Conservation (phyloP, 73 alveolate genomes). For the Paramecium bursaria region DNA sequence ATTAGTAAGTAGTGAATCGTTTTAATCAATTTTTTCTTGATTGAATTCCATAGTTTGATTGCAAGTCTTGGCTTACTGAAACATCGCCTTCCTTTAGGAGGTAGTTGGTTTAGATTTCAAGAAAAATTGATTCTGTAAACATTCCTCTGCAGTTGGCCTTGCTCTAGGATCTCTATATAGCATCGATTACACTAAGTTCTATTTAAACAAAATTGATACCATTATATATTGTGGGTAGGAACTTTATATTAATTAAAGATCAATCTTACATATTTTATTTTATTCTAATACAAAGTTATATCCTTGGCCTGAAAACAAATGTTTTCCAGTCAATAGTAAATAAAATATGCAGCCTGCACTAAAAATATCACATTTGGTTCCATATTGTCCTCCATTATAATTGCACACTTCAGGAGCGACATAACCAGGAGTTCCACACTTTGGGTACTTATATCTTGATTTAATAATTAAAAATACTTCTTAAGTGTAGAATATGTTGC, state of each 20-base stretch:
- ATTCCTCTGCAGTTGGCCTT: slow-evolving; percentile 20
- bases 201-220: background rate
- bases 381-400: slow-evolving; percentile 24
- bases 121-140: slow-evolving; percentile 24
- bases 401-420: slow-evolving; percentile 50
- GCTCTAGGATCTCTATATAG: slow-evolving; percentile 23
- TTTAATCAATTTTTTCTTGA: too few species aligned
- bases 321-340: slow-evolving; percentile 18
- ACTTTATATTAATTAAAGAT: background rate
- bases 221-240: background rate
- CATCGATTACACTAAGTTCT: slow-evolving; percentile 33
- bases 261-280: slow-evolving; percentile 34
- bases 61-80: too few species aligned
- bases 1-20: too few species aligned
- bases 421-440: slow-evolving; percentile 56
- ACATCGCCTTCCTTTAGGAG: too few species aligned
- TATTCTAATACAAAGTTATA: slow-evolving; percentile 6
- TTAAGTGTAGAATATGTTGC: slow-evolving; percentile 61
- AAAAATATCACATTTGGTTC: slow-evolving; percentile 19
- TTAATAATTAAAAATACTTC: background rate
- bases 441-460: slow-evolving; percentile 32
- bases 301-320: slow-evolving; percentile 32
- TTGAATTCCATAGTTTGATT: too few species aligned
- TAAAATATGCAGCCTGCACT: slow-evolving; percentile 37
- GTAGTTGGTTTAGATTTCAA: too few species aligned